These are phyloP conservation scores for Striga asiatica DNA, from an alignment of 257 asterid genomes.

Conservation along the genomic window DNA sequence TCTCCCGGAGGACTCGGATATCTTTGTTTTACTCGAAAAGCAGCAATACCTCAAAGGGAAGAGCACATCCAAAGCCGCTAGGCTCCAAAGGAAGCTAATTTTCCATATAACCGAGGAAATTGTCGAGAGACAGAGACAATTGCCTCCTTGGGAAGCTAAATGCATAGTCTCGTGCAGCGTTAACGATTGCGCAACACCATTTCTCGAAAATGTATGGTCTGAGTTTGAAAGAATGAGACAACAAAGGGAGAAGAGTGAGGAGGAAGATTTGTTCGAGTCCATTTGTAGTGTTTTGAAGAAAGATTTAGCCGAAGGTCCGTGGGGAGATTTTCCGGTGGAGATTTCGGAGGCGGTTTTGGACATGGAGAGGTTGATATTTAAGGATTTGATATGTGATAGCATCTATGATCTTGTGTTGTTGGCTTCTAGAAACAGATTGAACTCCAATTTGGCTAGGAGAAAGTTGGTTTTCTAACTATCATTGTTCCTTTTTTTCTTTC, in stretches of 20 bases:
- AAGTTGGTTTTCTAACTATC: slow-evolving; percentile 56
- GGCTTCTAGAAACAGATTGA: slow-evolving; percentile 18
- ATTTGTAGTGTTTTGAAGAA: slow-evolving; percentile 53
- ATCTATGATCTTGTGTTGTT: slow-evolving; percentile 50
- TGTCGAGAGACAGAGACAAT: slow-evolving; percentile 34
- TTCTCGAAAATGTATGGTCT: slow-evolving; percentile 36
- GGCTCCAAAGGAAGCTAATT: slow-evolving; percentile 49
- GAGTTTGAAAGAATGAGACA: slow-evolving; percentile 56
- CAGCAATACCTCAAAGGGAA: slow-evolving; percentile 54
- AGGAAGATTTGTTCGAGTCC: slow-evolving; percentile 54
- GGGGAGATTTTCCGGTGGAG: slow-evolving; percentile 69
- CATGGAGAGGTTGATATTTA: slow-evolving; percentile 67
- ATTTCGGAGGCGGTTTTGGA: slow-evolving; percentile 58
- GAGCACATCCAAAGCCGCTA: slow-evolving; percentile 37
- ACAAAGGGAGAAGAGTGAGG: slow-evolving; percentile 16
- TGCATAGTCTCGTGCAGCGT: too few relatives aligned
- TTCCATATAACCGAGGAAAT: slow-evolving; percentile 58
- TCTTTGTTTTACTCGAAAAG: slow-evolving; percentile 54
- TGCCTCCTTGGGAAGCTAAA: slow-evolving; percentile 66
- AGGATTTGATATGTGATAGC: slow-evolving; percentile 56
- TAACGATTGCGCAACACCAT: too few relatives aligned
- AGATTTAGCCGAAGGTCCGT: slow-evolving; percentile 56
- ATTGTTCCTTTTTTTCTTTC: background rate
- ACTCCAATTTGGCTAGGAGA: slow-evolving; percentile 31
- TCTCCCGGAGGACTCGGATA: slow-evolving; percentile 41